phyloP scores from a whole-genome alignment of 345 rosid species.

The Kandelia obovata region DNA sequence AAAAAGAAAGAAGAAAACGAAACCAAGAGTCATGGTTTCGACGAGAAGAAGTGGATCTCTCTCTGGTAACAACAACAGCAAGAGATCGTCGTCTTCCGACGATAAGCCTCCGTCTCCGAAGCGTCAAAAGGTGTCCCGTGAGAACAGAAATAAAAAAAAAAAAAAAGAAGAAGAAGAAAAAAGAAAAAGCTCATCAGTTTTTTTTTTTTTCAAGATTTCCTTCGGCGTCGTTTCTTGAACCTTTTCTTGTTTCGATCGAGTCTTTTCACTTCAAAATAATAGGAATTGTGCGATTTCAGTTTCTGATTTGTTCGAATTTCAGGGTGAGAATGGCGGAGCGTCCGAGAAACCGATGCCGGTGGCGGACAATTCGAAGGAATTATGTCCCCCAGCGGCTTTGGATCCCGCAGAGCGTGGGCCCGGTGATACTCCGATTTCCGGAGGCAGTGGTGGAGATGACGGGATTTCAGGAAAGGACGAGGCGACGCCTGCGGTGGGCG shows the following conservation, averaged over 20 bases:
- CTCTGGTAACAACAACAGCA: constrained; percentile 51
- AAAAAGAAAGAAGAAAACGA: constrained; percentile 9
- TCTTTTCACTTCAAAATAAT: not conserved
- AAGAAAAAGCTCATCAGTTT: not conserved
- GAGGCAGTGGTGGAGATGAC: constrained; percentile 31
- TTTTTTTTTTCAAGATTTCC: not conserved
- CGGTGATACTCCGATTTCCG: constrained; percentile 44
- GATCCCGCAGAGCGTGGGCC: constrained; percentile 55
- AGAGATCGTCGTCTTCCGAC: constrained; percentile 27
- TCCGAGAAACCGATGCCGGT: constrained; percentile 46
- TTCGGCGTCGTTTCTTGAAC: not conserved
- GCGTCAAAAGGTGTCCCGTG: constrained; percentile 58
- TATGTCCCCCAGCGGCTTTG: constrained; percentile 37
- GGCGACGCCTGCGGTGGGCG: constrained; percentile 41
- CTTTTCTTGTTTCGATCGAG: constrained; percentile 11
- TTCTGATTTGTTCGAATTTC: constrained; percentile 22
- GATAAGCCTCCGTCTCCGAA: constrained; percentile 57
- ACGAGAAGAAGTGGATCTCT: constrained; percentile 80
- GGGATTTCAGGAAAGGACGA: constrained; percentile 43
- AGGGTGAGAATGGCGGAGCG: constrained; percentile 55
- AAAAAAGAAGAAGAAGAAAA: too few species aligned
- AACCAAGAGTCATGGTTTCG: constrained; percentile 75
- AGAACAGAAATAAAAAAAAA: not conserved
- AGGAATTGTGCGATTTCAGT: constrained; percentile 18
- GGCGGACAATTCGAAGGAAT: constrained; percentile 58